These are phyloP conservation scores for Chlamydomonas sp. DNA, from an alignment of 139 green algal species.

Conservation along the genomic window DNA sequence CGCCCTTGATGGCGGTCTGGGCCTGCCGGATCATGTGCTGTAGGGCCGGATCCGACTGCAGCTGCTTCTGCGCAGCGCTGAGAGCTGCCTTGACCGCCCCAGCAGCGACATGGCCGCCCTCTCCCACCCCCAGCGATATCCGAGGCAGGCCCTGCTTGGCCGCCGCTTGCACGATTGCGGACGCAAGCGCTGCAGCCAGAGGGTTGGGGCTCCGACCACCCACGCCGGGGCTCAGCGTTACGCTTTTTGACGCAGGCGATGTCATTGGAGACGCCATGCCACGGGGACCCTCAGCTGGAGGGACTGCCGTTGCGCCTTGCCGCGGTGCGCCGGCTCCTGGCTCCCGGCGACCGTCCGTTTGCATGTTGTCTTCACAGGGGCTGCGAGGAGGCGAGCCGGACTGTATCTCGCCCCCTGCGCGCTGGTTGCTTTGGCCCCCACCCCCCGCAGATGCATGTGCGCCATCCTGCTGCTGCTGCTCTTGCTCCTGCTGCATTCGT, in stretches of 20 bases:
- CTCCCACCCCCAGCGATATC: not conserved
- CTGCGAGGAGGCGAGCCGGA: too few relatives aligned
- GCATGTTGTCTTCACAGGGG: too few relatives aligned
- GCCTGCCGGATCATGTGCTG: slow-evolving; percentile 31
- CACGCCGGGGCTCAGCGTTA: too few relatives aligned
- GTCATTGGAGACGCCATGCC: too few relatives aligned
- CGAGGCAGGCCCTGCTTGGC: slow-evolving; percentile 10
- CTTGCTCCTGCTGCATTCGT: not conserved
- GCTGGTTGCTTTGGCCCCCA: too few relatives aligned
- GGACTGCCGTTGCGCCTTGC: too few relatives aligned
- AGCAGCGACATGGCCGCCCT: not conserved
- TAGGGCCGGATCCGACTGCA: slow-evolving; percentile 12
- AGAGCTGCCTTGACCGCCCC: slow-evolving; percentile 6
- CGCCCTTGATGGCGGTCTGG: not conserved
- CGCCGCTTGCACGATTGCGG: slow-evolving; percentile 15
- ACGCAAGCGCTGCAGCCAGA: not conserved
- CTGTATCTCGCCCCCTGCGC: too few relatives aligned
- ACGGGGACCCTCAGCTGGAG: too few relatives aligned
- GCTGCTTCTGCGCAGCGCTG: slow-evolving; percentile 13
- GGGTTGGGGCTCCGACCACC: not conserved
- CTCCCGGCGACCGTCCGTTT: too few relatives aligned
- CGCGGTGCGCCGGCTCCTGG: too few relatives aligned
- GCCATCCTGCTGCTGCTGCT: not conserved
- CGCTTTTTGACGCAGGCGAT: too few relatives aligned
- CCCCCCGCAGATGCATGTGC: too few relatives aligned